phyloP scores from a whole-genome alignment of 2,329 filamentous ascomycete species.

The Fusarium oxysporum region DNA sequence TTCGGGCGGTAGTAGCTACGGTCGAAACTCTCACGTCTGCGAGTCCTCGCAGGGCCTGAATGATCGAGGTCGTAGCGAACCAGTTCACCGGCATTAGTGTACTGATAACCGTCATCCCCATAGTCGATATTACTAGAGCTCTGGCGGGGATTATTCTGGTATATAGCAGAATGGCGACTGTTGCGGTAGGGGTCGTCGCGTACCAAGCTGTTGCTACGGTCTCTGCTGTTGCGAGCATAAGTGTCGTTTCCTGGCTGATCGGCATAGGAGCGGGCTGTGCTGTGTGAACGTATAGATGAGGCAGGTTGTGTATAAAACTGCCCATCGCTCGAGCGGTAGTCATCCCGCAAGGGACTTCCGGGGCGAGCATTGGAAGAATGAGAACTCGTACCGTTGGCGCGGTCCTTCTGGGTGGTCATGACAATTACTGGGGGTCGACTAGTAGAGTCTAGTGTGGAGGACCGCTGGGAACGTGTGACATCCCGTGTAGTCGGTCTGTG shows the following conservation, averaged over 20 bases:
- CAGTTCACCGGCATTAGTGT: conserved; percentile 72
- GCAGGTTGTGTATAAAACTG: conserved; percentile 69
- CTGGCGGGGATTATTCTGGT: conserved; percentile 58
- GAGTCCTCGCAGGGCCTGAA: conserved; percentile 54
- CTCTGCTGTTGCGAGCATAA: conserved; percentile 60
- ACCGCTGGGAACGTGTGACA: conserved; percentile 58
- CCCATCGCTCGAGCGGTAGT: conserved; percentile 63
- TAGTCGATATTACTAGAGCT: conserved; percentile 61
- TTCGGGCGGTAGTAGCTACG: conserved; percentile 67
- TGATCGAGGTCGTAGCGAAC: conserved; percentile 71
- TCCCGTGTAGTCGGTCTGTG: conserved; percentile 63
- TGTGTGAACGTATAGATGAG: conserved; percentile 65
- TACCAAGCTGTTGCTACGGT: conserved; percentile 60
- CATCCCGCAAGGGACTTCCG: conserved; percentile 63
- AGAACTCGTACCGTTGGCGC: conserved; percentile 55
- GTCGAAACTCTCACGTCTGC: conserved; percentile 67
- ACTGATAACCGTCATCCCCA: conserved; percentile 70
- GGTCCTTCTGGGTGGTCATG: conserved; percentile 62
- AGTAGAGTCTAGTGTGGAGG: conserved; percentile 63
- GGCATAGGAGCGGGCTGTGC: conserved; percentile 61
- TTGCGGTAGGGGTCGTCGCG: conserved; percentile 61
- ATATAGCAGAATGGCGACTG: conserved; percentile 59
- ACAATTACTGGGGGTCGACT: conserved; percentile 66
- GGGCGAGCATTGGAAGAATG: conserved; percentile 52
- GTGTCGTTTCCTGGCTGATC: conserved; percentile 64